These are phyloP conservation scores for Ophiobolus disseminans DNA, from an alignment of 2,329 filamentous ascomycete genomes.

Conservation along the genomic window DNA sequence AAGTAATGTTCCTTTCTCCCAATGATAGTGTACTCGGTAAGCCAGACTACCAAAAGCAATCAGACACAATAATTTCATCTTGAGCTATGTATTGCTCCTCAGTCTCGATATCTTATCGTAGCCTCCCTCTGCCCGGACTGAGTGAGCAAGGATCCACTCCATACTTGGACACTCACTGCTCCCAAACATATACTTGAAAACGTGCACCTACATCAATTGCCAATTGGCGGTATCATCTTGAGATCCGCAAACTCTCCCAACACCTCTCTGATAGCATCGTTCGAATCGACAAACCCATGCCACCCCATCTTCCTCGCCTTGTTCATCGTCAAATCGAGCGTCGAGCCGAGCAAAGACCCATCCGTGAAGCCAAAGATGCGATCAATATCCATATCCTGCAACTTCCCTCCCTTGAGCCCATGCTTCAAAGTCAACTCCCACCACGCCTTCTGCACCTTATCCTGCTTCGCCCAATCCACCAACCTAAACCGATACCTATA, in stretches of 20 bases:
- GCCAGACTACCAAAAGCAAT: too few relatives aligned
- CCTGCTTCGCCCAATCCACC: slow-evolving; percentile 55
- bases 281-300: slow-evolving; percentile 56
- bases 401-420: slow-evolving; percentile 49
- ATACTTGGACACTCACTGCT: too few relatives aligned
- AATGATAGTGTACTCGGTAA: too few relatives aligned
- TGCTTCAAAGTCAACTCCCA: slow-evolving; percentile 53
- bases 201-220: too few relatives aligned
- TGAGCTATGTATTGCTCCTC: too few relatives aligned
- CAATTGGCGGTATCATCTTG: slow-evolving; percentile 52
- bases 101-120: too few relatives aligned
- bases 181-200: too few relatives aligned
- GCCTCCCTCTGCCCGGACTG: too few relatives aligned
- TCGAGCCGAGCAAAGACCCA: slow-evolving; percentile 43
- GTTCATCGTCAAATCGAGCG: slow-evolving; percentile 49
- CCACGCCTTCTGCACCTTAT: slow-evolving; percentile 56
- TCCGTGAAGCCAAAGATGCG: slow-evolving; percentile 58
- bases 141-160: too few relatives aligned
- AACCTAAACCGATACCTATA: slow-evolving; percentile 53
- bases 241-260: slow-evolving; percentile 52
- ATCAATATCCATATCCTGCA: slow-evolving; percentile 52
- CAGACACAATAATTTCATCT: too few relatives aligned
- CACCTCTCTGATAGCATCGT: slow-evolving; percentile 53
- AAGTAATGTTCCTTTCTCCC: too few relatives aligned
- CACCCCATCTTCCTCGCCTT: slow-evolving; percentile 57